phyloP scores from a whole-genome alignment of 2,329 filamentous ascomycete genomes.

The Sclerotinia subarctica region DNA sequence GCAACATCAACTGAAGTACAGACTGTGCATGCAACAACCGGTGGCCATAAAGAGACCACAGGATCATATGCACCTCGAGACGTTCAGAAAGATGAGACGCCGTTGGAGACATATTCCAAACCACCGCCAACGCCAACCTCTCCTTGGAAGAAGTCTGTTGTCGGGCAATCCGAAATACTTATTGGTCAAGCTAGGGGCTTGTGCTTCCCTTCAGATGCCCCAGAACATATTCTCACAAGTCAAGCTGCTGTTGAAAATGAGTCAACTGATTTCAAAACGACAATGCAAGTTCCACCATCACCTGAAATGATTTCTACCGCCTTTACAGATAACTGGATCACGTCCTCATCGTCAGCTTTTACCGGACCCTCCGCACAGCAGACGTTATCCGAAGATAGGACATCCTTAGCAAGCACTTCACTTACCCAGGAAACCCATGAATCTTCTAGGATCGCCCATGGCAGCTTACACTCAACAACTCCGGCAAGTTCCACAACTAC shows the following conservation, averaged over 20 bases:
- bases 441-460: slow-evolving; percentile 20
- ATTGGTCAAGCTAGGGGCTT: not conserved
- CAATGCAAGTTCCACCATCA: slow-evolving; percentile 15
- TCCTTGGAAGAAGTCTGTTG: slow-evolving; percentile 1
- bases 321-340: slow-evolving; percentile 14
- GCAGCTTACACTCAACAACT: slow-evolving; percentile 19
- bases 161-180: not conserved
- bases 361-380: slow-evolving; percentile 15
- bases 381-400: not conserved
- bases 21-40: slow-evolving; percentile 19
- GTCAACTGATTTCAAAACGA: not conserved
- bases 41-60: not conserved
- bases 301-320: slow-evolving; percentile 16
- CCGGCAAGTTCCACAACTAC: slow-evolving; percentile 22
- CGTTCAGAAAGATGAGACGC: not conserved
- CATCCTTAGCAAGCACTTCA: not conserved
- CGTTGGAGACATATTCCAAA: not conserved
- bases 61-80: slow-evolving; percentile 4
- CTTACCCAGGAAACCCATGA: slow-evolving; percentile 7
- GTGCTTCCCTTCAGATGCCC: slow-evolving; percentile 19
- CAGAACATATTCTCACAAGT: slow-evolving; percentile 10
- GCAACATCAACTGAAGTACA: slow-evolving; percentile 24
- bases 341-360: slow-evolving; percentile 11
- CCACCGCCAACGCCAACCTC: slow-evolving; percentile 4
- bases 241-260: slow-evolving; percentile 6